Conservation (phyloP, 805 yeast genomes). For the Metschnikowia gelsemii region DNA sequence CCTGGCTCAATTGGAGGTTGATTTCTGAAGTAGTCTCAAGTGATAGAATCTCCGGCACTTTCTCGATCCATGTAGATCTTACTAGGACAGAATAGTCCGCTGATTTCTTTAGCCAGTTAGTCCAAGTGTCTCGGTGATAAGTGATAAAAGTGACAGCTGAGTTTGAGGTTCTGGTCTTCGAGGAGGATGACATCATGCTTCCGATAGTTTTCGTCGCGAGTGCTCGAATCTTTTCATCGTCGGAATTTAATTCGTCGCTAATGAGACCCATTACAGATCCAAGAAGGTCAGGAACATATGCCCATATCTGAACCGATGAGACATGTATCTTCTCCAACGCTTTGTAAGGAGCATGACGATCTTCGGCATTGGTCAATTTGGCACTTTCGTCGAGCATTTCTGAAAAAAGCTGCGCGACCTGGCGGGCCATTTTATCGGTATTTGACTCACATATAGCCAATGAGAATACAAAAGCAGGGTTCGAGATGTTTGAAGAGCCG, state of each 20-base stretch:
- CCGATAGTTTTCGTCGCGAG: conserved; percentile 77
- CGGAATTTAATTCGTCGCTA: conserved; percentile 77
- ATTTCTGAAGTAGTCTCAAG: conserved; percentile 50
- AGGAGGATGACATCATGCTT: conserved; percentile 44
- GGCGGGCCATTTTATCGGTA: conserved; percentile 70
- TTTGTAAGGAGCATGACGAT: conserved; percentile 26
- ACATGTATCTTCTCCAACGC: conserved; percentile 62
- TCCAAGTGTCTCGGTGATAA: conserved; percentile 60
- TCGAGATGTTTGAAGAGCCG: conserved; percentile 32
- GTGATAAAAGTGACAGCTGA: conserved; percentile 57
- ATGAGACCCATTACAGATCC: conserved; percentile 74
- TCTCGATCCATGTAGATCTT: conserved; percentile 68
- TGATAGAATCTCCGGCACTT: conserved; percentile 48
- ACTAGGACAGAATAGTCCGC: conserved; percentile 66
- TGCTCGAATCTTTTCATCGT: conserved; percentile 57
- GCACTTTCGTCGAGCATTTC: conserved; percentile 62
- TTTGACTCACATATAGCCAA: conserved; percentile 66
- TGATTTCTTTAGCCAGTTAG: conserved; percentile 71
- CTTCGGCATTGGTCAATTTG: conserved; percentile 13
- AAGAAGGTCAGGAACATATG: conserved; percentile 68
- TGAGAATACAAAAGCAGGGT: conserved; percentile 66
- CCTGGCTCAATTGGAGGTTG: conserved; percentile 38
- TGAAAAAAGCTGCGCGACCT: conserved; percentile 74
- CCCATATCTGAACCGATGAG: conserved; percentile 70
- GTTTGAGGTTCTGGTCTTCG: conserved; percentile 32